Conservation (phyloP, 164 flowering plant genomes). For the Brasenia schreberi region DNA sequence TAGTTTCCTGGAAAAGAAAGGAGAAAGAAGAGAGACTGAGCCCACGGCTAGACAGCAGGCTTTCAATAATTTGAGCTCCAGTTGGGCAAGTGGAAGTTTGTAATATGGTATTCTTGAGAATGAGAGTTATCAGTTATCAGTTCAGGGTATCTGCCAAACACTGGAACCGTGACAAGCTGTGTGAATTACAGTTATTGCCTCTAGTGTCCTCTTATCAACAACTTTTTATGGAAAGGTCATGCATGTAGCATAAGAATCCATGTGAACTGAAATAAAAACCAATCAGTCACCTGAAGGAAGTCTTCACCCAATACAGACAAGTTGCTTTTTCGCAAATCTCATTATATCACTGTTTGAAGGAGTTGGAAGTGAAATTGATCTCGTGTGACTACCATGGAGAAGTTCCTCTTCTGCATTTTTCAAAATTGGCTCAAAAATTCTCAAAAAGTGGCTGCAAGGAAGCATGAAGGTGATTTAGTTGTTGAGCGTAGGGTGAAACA, state of each 20-base stretch:
- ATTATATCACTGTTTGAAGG: slow-evolving; percentile 90
- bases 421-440: slow-evolving; percentile 94
- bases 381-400: slow-evolving; percentile 87
- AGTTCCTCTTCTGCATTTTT: slow-evolving; percentile 91
- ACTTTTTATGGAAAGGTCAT: too few species aligned
- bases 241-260: not conserved
- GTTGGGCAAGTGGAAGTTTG: too few species aligned
- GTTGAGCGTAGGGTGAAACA: not conserved
- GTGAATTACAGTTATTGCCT: too few species aligned
- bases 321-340: slow-evolving; percentile 92
- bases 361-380: slow-evolving; percentile 89
- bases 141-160: too few species aligned
- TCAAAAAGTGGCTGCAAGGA: slow-evolving; percentile 63
- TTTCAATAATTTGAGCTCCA: too few species aligned
- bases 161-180: too few species aligned
- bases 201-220: too few species aligned
- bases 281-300: slow-evolving; percentile 54
- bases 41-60: too few species aligned
- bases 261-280: not conserved
- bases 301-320: slow-evolving; percentile 88
- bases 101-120: too few species aligned
- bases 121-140: too few species aligned
- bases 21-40: too few species aligned
- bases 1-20: too few species aligned
- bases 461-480: not conserved